phyloP scores from a whole-genome alignment of 73 alveolate species.

The Blepharisma stoltei region DNA sequence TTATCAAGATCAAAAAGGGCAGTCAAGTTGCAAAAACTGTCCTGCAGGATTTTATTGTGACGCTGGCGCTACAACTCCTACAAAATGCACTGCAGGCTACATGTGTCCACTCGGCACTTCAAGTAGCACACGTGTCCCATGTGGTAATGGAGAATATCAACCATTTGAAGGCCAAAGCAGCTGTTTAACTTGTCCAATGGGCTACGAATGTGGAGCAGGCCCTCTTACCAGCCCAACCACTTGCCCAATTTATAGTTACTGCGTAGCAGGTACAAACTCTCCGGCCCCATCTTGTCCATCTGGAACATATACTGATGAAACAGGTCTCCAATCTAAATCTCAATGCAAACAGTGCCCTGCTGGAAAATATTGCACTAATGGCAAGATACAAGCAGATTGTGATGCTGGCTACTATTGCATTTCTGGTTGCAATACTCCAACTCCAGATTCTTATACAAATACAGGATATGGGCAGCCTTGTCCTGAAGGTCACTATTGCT shows the following conservation, averaged over 20 bases:
- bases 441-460: slow-evolving; percentile 36
- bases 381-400: slow-evolving; percentile 25
- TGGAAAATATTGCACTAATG: slow-evolving; percentile 61
- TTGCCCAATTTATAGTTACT: slow-evolving; percentile 37
- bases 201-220: slow-evolving; percentile 48
- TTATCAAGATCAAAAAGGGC: slow-evolving; percentile 2
- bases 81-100: slow-evolving; percentile 69
- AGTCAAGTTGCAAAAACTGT: slow-evolving; percentile 44
- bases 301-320: slow-evolving; percentile 7
- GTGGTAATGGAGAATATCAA: slow-evolving; percentile 60
- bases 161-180: slow-evolving; percentile 28
- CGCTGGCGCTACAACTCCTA: slow-evolving; percentile 31
- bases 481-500: slow-evolving; percentile 66
- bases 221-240: neutral
- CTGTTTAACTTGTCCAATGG: slow-evolving; percentile 51
- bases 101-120: slow-evolving; percentile 72
- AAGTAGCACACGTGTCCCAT: slow-evolving; percentile 41
- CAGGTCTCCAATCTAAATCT: slow-evolving; percentile 26
- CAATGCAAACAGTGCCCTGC: slow-evolving; percentile 57
- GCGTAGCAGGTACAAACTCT: slow-evolving; percentile 27
- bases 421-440: slow-evolving; percentile 21
- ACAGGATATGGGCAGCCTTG: slow-evolving; percentile 40
- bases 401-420: slow-evolving; percentile 47
- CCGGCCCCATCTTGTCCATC: neutral
- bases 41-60: slow-evolving; percentile 70